Base-by-base conservation (phyloP, 176 grass and related monocot species). In the Elymus sibiricus region DNA sequence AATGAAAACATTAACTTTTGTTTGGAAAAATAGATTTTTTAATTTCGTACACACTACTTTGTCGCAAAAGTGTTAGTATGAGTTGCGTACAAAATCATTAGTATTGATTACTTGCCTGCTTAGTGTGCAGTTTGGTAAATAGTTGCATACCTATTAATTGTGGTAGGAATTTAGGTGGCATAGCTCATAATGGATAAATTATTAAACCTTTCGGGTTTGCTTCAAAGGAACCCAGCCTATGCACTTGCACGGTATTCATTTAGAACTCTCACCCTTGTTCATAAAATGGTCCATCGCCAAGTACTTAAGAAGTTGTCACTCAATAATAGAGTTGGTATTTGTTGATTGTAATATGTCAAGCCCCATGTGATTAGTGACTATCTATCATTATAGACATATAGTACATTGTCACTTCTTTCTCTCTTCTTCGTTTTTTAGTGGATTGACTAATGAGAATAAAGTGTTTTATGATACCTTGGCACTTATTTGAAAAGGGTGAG, bases 311-410 rank as follows among this genome's bases (percentile, higher is more conserved):
- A 29, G 26, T 27, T 26, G 7, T 26, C 42, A 22, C 6, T 28
- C 21, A 58, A 55, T 39, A 56, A 78, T 68, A 78, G 22, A 77
- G 27, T 73, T 44, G 67, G 77, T 81, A 64, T 35, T 53, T 29
- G 17, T 64, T 65, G 22, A 58, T 31, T 87, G 21, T 64, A 55
- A 31, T n/a, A 6, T 27, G 29, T 53, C 11, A 7, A 38, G 16
- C 2, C 21, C 4, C 61, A 77, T 66, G 46, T 76, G 60, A 76
- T 31, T 58, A 67, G 43, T 24, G 7, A 22, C n/a, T 58, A 13
- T 13, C 4, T 65, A 80, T 81, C 37, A 47, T 62, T 47, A 59
- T 40, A 64, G 22, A 28, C 61, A 35, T 37, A 24, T 76, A 40
- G 42, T 64, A 74, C 6, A 1, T 6, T 81, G 26, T 28, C 78